phyloP scores from a whole-genome alignment of 1,284 basidiomycete genomes.

The Papiliotrema laurentii region DNA sequence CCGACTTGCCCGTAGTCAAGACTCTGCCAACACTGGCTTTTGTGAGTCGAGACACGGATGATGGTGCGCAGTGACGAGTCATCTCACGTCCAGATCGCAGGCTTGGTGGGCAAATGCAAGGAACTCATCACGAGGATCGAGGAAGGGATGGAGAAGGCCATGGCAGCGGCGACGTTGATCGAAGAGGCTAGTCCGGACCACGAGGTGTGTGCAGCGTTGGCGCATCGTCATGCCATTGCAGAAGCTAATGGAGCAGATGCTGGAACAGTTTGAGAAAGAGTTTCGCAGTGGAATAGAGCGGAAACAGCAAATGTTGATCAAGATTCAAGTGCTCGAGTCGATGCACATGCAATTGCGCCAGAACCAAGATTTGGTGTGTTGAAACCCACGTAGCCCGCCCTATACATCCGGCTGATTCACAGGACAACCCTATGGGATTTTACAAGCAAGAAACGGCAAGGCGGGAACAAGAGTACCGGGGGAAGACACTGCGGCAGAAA shows the following conservation, averaged over 20 bases:
- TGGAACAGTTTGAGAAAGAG: slow-evolving; percentile 14
- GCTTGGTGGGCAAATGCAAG: not conserved
- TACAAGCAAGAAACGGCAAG: slow-evolving; percentile 12
- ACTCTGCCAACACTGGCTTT: not conserved
- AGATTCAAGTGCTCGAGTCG: slow-evolving; percentile 52
- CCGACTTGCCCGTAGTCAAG: slow-evolving; percentile 1
- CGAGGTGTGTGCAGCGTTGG: slow-evolving; percentile 5
- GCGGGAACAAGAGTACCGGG: slow-evolving; percentile 17
- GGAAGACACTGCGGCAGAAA: slow-evolving; percentile 20
- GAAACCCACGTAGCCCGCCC: not conserved
- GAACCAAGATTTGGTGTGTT: slow-evolving; percentile 2
- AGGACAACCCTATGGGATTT: slow-evolving; percentile 14
- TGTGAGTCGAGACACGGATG: not conserved
- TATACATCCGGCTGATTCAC: not conserved
- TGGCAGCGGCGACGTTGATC: slow-evolving; percentile 19
- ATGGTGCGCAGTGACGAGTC: not conserved
- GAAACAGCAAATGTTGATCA: slow-evolving; percentile 13
- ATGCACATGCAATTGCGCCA: slow-evolving; percentile 56
- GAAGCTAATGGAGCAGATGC: slow-evolving; percentile 9
- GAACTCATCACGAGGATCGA: slow-evolving; percentile 10
- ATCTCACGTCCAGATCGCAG: not conserved
- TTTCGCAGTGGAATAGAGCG: slow-evolving; percentile 17
- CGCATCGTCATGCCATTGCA: not conserved
- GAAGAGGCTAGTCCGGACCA: slow-evolving; percentile 29
- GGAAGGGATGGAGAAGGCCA: slow-evolving; percentile 12